These are phyloP conservation scores for Tubosaeta sp. DNA, from an alignment of 768 basidiomycete genomes.

Conservation along the genomic window DNA sequence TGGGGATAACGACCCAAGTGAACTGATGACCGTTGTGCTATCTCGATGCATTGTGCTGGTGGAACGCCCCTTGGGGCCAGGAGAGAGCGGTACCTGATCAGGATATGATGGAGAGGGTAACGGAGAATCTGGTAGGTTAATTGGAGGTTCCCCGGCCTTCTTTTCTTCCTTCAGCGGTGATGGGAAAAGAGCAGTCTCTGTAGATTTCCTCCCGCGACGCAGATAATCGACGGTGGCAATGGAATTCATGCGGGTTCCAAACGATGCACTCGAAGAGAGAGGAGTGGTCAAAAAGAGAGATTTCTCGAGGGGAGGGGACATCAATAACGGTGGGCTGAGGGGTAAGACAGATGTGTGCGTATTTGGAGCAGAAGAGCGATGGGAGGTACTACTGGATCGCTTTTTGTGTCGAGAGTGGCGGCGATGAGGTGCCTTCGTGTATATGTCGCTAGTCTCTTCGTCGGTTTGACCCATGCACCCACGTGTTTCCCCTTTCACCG, in stretches of 20 bases:
- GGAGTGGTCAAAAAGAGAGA: conserved; percentile 49
- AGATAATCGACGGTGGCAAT: neutral
- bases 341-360: conserved; percentile 43
- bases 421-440: conserved; percentile 17
- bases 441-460: conserved; percentile 9
- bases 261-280: conserved; percentile 13
- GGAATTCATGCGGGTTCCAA: conserved; percentile 5
- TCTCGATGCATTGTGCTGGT: conserved; percentile 3
- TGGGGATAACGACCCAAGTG: conserved; percentile 20
- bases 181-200: conserved; percentile 17
- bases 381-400: neutral
- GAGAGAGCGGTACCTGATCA: conserved; percentile 4
- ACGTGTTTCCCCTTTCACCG: neutral
- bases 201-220: neutral
- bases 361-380: conserved; percentile 17
- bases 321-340: conserved; percentile 52
- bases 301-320: conserved; percentile 52
- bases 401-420: conserved; percentile 3
- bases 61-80: conserved; percentile 4
- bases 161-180: conserved; percentile 12
- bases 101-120: conserved; percentile 26
- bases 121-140: conserved; percentile 6
- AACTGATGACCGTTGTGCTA: conserved; percentile 4
- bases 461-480: neutral
- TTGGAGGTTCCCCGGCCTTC: conserved; percentile 4